phyloP scores from a whole-genome alignment of 805 yeast species.

The Vanderwaltozyma yarrowii region DNA sequence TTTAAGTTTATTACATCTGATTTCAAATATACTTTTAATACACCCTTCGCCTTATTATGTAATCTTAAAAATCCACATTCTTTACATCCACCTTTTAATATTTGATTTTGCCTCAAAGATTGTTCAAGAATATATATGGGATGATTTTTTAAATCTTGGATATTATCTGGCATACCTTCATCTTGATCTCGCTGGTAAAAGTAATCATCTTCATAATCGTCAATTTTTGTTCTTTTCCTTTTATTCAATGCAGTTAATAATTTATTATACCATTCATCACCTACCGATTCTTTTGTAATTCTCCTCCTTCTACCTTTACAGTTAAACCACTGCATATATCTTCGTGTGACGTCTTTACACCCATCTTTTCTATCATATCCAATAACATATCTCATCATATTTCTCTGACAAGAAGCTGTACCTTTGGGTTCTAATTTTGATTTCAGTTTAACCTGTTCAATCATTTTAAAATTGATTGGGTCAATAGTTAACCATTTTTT shows the following conservation, averaged over 20 bases:
- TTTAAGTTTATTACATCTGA: conserved; percentile 50
- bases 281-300: conserved; percentile 48
- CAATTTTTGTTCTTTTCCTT: conserved; percentile 23
- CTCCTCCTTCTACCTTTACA: conserved; percentile 68
- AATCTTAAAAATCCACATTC: conserved; percentile 62
- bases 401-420: conserved; percentile 21
- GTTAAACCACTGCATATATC: conserved; percentile 57
- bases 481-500: conserved; percentile 81
- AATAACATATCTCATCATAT: conserved; percentile 60
- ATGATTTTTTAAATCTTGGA: conserved; percentile 77
- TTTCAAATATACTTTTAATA: conserved; percentile 59
- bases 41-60: conserved; percentile 28
- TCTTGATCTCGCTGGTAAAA: conserved; percentile 40
- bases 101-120: conserved; percentile 63
- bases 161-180: conserved; percentile 82
- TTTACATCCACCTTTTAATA: conserved; percentile 50
- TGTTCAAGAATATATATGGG: conserved; percentile 76
- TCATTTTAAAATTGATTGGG: conserved; percentile 52
- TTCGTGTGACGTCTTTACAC: conserved; percentile 72
- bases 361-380: conserved; percentile 62
- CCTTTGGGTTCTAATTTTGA: conserved; percentile 59
- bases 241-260: conserved; percentile 26
- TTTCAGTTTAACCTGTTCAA: conserved; percentile 51
- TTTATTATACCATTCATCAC: conserved; percentile 50
- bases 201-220: conserved; percentile 29